Evolutionary conservation across 257 asterid species (phyloP), one percentile per base, ranked within the genome.

Genomic region (Petunia axillaris): DNA sequence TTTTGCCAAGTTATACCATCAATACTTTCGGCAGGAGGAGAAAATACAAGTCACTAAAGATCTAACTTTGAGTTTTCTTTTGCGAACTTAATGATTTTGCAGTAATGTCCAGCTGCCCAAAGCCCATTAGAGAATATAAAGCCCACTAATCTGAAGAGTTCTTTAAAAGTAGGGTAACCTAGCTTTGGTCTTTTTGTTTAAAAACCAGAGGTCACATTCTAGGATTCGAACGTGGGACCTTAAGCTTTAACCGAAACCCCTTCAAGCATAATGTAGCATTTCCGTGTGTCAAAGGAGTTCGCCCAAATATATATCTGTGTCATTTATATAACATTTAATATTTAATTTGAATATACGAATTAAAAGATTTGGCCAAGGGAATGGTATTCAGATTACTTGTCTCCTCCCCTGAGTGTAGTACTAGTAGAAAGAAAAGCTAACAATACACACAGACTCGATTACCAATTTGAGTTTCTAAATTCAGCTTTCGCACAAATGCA

Each of bases 41-140:
- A 64, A 64, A 37, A 64, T 39, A 39, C 71, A 64, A 64, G 73
- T 64, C 10, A 4, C 48, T 64, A 39, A 37, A 48, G 35, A 38
- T 39, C 50, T 13, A 25, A 64, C 44, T 38, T 64, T 11, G 10
- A 38, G 48, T 64, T 64, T 64, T 48, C 39, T 64, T 38, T 64
- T n/a, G 46, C 8, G 44, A 38, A 13, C 14, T 64, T 64, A 38
- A 39, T 64, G 50, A 64, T 64, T 64, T 64, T 64, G 35, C 73
- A 38, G 35, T 64, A 64, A 41, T 39, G 73, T 25, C 39, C 73
- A 13, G 2, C 73, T 64, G 73, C 38, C 73, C 39, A 37, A 37
- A 48, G 71, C 25, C 73, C 73, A 64, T 39, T 64, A 35, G 35
- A 64, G 73, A 39, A 39, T 64, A 39, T 13, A 39, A 64, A 64